phyloP scores from a whole-genome alignment of 164 flowering plant species.

The Chimonanthus salicifolius region DNA sequence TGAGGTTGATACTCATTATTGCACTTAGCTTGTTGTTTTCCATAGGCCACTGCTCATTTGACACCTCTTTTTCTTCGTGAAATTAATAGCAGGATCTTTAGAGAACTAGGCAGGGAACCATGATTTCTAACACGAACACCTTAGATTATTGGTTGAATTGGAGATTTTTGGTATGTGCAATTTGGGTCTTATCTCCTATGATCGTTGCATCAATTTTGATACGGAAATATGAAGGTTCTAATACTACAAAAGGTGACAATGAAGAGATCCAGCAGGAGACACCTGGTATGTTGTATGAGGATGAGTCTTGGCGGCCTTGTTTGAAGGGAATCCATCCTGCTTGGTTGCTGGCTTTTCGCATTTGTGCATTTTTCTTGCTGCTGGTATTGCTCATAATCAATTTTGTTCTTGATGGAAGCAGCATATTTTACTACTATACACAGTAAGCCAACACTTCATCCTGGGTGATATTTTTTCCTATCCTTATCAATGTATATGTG shows the following conservation, averaged over 20 bases:
- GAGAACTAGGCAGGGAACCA: constrained; percentile 61
- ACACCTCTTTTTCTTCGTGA: constrained; percentile 22
- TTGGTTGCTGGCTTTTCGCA: constrained; percentile 68
- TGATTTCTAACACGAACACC: constrained; percentile 49
- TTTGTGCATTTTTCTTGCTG: constrained; percentile 54
- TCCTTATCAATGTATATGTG: no score
- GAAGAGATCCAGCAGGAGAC: constrained; percentile 23
- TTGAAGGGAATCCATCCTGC: constrained; percentile 73
- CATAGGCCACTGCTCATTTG: background rate
- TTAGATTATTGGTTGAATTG: constrained; percentile 79
- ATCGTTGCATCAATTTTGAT: constrained; percentile 44
- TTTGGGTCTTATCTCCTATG: constrained; percentile 43
- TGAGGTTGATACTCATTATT: background rate
- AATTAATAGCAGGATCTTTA: constrained; percentile 49
- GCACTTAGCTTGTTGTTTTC: background rate
- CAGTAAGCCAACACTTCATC: constrained; percentile 51
- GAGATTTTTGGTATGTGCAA: constrained; percentile 60
- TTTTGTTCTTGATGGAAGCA: constrained; percentile 52
- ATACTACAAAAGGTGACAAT: constrained; percentile 9
- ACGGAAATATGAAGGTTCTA: constrained; percentile 51
- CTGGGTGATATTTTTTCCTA: no score
- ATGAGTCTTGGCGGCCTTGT: constrained; percentile 91
- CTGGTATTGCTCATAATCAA: constrained; percentile 41
- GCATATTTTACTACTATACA: constrained; percentile 73
- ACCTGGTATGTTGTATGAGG: constrained; percentile 49